Percentiles rank a stretch among this genome's conserved stretches.
These are phyloP conservation scores for Annulohypoxylon truncatum DNA, from an alignment of 2,329 filamentous ascomycete genomes.

Conservation along the genomic window DNA sequence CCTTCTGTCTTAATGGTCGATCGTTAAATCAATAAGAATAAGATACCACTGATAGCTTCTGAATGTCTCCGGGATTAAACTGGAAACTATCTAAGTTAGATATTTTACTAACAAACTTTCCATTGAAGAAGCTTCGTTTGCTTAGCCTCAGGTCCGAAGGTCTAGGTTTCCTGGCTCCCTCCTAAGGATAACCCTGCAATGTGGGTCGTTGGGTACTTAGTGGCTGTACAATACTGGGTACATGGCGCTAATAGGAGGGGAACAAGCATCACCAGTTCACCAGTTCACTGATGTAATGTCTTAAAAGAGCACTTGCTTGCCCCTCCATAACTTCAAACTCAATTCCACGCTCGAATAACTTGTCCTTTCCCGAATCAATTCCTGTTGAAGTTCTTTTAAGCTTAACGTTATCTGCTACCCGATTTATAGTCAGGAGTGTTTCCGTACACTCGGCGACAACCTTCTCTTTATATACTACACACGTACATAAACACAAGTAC, in stretches of 20 bases:
- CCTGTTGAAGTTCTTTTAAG: background rate
- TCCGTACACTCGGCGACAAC: background rate
- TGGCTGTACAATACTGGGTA: conserved; percentile 25
- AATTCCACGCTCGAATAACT: conserved; percentile 18
- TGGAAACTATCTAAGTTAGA: background rate
- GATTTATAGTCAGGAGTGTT: background rate
- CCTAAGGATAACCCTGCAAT: conserved; percentile 6
- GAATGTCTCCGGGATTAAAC: background rate
- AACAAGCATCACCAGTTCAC: conserved; percentile 30
- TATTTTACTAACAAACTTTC: conserved; percentile 13
- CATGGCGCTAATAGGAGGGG: conserved; percentile 11
- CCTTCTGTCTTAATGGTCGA: background rate
- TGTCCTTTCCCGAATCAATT: conserved; percentile 1
- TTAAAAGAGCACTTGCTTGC: conserved; percentile 24
- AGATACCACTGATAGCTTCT: background rate
- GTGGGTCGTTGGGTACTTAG: conserved; percentile 18
- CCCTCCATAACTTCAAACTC: conserved; percentile 32
- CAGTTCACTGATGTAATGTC: conserved; percentile 38
- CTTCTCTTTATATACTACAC: conserved; percentile 6
- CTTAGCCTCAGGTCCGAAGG: background rate
- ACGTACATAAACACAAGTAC: background rate
- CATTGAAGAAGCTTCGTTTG: conserved; percentile 8
- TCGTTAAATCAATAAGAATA: background rate
- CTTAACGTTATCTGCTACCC: conserved; percentile 3
- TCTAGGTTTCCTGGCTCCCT: conserved; percentile 13